Percentiles rank a stretch among this genome's conserved stretches.
These are phyloP conservation scores for Otatea glauca DNA, from an alignment of 176 grass and related monocot species.

Conservation along the genomic window DNA sequence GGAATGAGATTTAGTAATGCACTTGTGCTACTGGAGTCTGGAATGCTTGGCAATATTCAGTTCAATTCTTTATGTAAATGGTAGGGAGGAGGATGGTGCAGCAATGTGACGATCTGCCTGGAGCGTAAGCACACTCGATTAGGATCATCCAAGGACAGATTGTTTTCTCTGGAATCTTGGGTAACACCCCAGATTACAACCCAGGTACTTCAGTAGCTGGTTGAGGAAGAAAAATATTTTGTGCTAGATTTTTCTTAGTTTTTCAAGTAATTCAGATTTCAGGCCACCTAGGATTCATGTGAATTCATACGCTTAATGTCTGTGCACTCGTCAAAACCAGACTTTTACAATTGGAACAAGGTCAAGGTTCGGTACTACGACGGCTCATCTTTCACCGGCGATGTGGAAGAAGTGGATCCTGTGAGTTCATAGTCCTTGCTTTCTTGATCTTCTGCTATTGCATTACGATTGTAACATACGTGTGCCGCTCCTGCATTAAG, in stretches of 20 bases:
- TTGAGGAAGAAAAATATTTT: background rate
- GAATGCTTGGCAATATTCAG: background rate
- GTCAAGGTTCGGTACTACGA: constrained; percentile 86
- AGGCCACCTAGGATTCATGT: background rate
- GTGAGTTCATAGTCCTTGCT: constrained; percentile 49
- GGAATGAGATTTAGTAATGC: background rate
- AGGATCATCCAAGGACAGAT: constrained; percentile 84
- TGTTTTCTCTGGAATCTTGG: constrained; percentile 84
- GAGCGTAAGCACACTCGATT: constrained; percentile 57
- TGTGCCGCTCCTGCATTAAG: background rate
- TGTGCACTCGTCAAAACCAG: constrained; percentile 53
- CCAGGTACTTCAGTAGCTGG: constrained; percentile 53
- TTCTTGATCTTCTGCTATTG: background rate
- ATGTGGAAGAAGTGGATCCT: constrained; percentile 66
- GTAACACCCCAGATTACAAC: constrained; percentile 59
- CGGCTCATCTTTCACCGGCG: constrained; percentile 83
- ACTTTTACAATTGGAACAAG: constrained; percentile 97
- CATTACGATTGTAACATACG: background rate
- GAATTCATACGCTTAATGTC: constrained; percentile 7
- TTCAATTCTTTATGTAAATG: constrained; percentile 9
- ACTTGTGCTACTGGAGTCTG: background rate
- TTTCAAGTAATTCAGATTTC: constrained; percentile 11
- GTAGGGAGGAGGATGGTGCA: constrained; percentile 97
- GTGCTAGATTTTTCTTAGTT: background rate
- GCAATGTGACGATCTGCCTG: constrained; percentile 67